phyloP scores from a whole-genome alignment of 495 filamentous ascomycete species.

The Podospora didyma region DNA sequence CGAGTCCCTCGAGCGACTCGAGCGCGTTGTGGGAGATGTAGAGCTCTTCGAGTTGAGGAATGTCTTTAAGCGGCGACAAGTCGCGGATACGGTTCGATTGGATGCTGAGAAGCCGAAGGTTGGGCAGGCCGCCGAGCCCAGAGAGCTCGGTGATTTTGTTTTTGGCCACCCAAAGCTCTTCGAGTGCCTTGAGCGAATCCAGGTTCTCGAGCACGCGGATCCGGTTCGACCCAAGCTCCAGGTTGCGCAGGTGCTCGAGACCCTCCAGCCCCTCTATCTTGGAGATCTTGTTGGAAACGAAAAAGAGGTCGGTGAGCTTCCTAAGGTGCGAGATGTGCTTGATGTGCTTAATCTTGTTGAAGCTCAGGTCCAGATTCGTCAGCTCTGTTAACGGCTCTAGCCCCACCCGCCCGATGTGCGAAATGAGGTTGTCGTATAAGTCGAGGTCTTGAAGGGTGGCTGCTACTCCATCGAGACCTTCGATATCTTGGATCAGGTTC shows the following conservation, averaged over 20 bases:
- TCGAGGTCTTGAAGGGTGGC: conserved; percentile 76
- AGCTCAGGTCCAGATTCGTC: conserved; percentile 82
- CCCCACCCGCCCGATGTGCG: conserved; percentile 64
- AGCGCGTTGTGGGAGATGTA: conserved; percentile 98
- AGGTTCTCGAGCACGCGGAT: conserved; percentile 90
- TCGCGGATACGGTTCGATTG: conserved; percentile 92
- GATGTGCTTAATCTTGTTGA: conserved; percentile 99
- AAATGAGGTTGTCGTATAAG: conserved; percentile 96
- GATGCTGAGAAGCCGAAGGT: conserved; percentile 87
- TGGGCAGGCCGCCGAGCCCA: conserved; percentile 63
- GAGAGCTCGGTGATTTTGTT: conserved; percentile 92
- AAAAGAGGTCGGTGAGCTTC: conserved; percentile 80
- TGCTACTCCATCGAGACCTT: conserved; percentile 61
- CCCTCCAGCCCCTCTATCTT: conserved; percentile 81
- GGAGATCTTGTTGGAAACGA: conserved; percentile 91
- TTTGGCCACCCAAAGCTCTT: conserved; percentile 95
- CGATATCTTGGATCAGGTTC: conserved; percentile 79
- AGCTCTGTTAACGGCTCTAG: conserved; percentile 73
- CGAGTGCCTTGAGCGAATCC: conserved; percentile 65
- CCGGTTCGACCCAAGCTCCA: conserved; percentile 89
- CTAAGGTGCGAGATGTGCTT: conserved; percentile 78
- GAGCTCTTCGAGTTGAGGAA: conserved; percentile 84
- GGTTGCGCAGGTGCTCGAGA: conserved; percentile 66
- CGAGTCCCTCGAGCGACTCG: conserved; percentile 69
- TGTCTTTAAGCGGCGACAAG: conserved; percentile 67